Percentiles rank a stretch among this genome's conserved stretches.
These are phyloP conservation scores for Chloranthus sessilifolius DNA, from an alignment of 164 flowering plant genomes.

Conservation along the genomic window DNA sequence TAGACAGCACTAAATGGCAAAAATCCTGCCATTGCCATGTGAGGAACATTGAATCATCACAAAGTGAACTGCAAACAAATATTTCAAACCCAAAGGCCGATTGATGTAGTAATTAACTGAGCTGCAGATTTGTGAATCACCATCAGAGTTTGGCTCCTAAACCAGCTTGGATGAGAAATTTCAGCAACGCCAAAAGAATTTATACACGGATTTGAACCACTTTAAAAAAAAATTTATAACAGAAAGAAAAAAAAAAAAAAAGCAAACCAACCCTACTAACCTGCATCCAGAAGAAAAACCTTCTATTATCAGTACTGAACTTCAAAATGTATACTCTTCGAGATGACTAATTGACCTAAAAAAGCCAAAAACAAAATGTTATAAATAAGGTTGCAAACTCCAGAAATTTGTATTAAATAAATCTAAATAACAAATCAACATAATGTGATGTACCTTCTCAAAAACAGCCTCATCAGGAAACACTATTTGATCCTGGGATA, in stretches of 20 bases:
- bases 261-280: conserved; percentile 24
- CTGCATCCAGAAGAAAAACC: conserved; percentile 97
- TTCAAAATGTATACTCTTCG: conserved; percentile 86
- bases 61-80: not conserved
- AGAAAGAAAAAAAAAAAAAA: too few species aligned
- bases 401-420: not conserved
- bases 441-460: conserved; percentile 64
- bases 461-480: conserved; percentile 94
- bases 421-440: not conserved
- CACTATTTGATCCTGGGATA: conserved; percentile 74
- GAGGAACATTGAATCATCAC: too few species aligned
- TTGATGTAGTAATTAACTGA: conserved; percentile 73
- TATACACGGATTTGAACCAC: not conserved
- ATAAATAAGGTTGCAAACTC: too few species aligned
- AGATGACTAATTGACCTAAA: conserved; percentile 76
- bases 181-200: conserved; percentile 7
- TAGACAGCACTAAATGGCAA: too few species aligned
- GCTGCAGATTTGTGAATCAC: conserved; percentile 54
- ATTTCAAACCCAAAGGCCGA: conserved; percentile 65
- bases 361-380: conserved; percentile 7
- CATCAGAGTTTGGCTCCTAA: conserved; percentile 78
- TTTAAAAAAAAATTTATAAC: not conserved
- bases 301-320: conserved; percentile 83
- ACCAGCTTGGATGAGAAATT: conserved; percentile 13
- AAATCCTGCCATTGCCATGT: too few species aligned